Evolutionary conservation across 148 eudicot genomes (phyloP), one percentile per base, ranked within the genome.

Genomic region (Camellia granthamiana): DNA sequence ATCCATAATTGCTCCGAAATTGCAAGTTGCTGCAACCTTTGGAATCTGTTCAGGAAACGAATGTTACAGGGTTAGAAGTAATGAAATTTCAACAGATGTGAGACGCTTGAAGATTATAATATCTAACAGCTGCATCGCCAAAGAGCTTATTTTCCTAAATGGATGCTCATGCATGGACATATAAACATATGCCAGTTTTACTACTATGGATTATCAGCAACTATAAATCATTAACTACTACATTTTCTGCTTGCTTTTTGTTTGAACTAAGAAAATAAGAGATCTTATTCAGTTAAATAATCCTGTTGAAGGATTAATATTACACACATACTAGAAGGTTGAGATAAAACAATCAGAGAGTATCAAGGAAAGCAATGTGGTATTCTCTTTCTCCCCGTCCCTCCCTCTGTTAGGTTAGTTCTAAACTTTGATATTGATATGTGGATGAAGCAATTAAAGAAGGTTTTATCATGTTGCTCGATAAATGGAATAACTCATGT

Each of bases 1-100:
- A 80, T 95, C 97, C 97, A 92, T 93, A 66, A 91, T 92, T 76
- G 92, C 97, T 78, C 77, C 91, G 23, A 95, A 84, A 87, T 95
- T 88, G 88, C 99, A 95, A 55, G 99, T 95, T 79, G 81, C 86
- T 44, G 99, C 97, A 67, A 95, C 97, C 83, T 87, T 88, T 15
- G 97, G 95, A 23, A 93, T 90, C 99, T 95, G 93, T 84, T 44
- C 58, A 30, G 38, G 62, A 71, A 30, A 89, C 66, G 63, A 59
- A 75, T 66, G 41, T 30, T 30, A 30, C 1, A 44, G 16, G 18
- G 52, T 65, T 6, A 15, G 6, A 52, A 14, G 19, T 23, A 14
- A 0, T 10, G 5, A 10, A 30, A 65, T 30, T 65, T 65, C 69
- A 65, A 65, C 42, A 6, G 12, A 65, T 9, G 30, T 30, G 7